Conservation (phyloP, 495 filamentous ascomycete species). For the Penicillium malachiteum region DNA sequence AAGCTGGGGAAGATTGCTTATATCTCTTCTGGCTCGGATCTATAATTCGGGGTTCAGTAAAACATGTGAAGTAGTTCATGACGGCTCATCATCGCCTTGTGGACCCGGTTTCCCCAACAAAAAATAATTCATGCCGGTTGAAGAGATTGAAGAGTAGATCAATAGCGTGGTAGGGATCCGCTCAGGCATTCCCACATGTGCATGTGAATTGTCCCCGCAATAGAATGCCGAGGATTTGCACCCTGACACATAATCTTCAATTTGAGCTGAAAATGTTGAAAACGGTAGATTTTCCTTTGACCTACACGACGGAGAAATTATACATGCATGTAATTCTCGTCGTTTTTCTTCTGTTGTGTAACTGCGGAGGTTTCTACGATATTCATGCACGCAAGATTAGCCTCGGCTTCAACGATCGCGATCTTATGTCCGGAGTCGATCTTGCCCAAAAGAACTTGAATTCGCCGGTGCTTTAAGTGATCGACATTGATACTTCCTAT, state of each 20-base stretch:
- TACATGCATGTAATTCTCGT: too few relatives aligned
- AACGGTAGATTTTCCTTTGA: too few relatives aligned
- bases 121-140: constrained; percentile 12
- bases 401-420: constrained; percentile 5
- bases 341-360: neutral
- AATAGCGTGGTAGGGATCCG: neutral
- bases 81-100: constrained; percentile 7
- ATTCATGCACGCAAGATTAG: neutral
- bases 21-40: constrained; percentile 10
- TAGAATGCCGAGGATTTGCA: too few relatives aligned
- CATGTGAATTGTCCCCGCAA: neutral
- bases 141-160: neutral
- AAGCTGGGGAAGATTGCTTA: constrained; percentile 11
- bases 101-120: constrained; percentile 22
- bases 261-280: too few relatives aligned
- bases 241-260: too few relatives aligned
- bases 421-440: neutral
- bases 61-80: constrained; percentile 21
- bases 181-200: neutral
- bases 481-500: neutral
- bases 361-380: neutral
- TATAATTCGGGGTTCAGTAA: neutral
- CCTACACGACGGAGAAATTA: too few relatives aligned
- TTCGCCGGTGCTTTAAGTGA: neutral
- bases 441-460: neutral